Percentiles rank a stretch among this genome's conserved stretches.
Evolutionary conservation across 805 yeast genomes (phyloP).

Genomic region (Saccharomycopsis oosterbeekiorum): DNA sequence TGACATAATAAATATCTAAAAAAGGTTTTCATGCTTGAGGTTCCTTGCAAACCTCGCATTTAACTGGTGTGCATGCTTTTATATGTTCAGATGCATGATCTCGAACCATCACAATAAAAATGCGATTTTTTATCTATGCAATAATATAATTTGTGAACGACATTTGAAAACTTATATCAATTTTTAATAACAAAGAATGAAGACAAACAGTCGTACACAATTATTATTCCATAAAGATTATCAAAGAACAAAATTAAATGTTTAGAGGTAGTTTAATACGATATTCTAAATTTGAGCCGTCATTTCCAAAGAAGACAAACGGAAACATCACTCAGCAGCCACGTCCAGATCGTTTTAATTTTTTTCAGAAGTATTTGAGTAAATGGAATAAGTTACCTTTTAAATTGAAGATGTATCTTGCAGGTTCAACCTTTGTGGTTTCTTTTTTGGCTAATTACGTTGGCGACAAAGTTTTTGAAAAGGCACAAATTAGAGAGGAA

Average conservation of each 20-base stretch:
- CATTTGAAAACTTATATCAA: too few species aligned
- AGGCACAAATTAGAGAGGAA: slow-evolving; percentile 13
- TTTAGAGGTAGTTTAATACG: neutral
- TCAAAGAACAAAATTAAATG: neutral
- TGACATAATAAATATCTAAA: neutral
- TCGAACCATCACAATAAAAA: neutral
- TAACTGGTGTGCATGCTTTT: neutral
- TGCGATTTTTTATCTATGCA: too few species aligned
- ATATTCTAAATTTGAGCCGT: neutral
- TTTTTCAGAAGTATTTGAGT: neutral
- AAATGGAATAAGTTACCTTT: slow-evolving; percentile 22
- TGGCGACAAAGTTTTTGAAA: slow-evolving; percentile 17
- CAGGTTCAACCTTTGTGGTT: slow-evolving; percentile 23
- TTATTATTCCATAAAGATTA: neutral
- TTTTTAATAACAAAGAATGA: too few species aligned
- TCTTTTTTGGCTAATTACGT: slow-evolving; percentile 22
- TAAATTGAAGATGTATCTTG: slow-evolving; percentile 22
- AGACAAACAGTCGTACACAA: too few species aligned
- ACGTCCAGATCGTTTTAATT: neutral
- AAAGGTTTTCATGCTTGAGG: neutral
- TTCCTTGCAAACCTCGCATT: neutral
- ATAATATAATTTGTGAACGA: too few species aligned
- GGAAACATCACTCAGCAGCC: neutral
- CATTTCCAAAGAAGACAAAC: neutral
- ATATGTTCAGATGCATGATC: neutral